A percentile compares a stretch with the other conserved stretches of the same genome.
Evolutionary conservation across 257 asterid species (phyloP).

Genomic region (Rubia yunnanensis): DNA sequence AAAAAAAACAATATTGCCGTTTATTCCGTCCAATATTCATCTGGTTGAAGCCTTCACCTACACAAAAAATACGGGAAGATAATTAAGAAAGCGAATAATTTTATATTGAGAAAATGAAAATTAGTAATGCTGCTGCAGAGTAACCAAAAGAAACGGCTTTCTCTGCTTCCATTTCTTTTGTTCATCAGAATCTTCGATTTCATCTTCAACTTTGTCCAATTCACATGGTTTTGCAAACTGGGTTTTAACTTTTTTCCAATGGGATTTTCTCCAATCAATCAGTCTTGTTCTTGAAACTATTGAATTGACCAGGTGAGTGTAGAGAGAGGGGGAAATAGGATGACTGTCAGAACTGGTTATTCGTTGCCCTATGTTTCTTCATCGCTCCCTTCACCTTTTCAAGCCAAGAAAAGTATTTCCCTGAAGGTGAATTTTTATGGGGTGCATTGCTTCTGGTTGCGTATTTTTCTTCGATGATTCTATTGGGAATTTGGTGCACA

Average conservation of each 20-base stretch:
- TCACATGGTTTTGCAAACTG: not conserved
- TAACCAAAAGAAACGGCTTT: conserved; percentile 20
- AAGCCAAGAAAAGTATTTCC: conserved; percentile 18
- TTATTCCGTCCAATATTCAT: not conserved
- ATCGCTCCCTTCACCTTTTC: conserved; percentile 36
- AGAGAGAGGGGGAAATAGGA: conserved; percentile 9
- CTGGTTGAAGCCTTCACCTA: not conserved
- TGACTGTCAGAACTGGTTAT: conserved; percentile 42
- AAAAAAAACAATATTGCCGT: not conserved
- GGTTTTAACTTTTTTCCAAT: not conserved
- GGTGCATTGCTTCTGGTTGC: not conserved
- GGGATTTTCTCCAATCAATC: conserved; percentile 3
- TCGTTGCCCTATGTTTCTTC: conserved; percentile 37
- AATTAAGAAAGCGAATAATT: not conserved
- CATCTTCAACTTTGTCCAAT: not conserved
- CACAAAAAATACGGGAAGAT: not conserved
- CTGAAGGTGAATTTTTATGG: conserved; percentile 22
- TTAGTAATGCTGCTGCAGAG: not conserved
- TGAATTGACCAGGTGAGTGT: not conserved
- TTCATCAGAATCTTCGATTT: conserved; percentile 20
- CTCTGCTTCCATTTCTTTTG: not conserved
- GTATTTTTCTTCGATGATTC: not conserved
- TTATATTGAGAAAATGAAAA: not conserved
- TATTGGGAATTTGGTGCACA: not conserved
- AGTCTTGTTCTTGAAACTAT: conserved; percentile 1